Base-by-base conservation (phyloP, 2,329 filamentous ascomycete species). In the Cercospora janseana region DNA sequence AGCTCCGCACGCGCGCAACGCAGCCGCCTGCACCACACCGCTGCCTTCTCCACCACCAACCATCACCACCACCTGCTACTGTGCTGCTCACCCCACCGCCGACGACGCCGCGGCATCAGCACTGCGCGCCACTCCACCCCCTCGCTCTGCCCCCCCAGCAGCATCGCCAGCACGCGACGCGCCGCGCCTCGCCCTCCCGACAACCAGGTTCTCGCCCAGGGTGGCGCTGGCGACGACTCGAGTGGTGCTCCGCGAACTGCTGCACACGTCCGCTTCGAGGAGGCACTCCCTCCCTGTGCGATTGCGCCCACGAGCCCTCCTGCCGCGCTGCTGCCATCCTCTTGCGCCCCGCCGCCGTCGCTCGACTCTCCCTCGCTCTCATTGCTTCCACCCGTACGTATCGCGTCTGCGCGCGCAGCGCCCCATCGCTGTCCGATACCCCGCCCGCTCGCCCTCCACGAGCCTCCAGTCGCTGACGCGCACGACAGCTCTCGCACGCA, bases 241-340 rank as follows among this genome's bases (percentile, higher is more conserved):
- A 48, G 24, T 44, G 42, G 29, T 32, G 21, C 46, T 46, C 53
- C 49, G 46, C 53, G 49, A 56, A 49, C 50, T 49, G 26, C 54
- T 63, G 60, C 60, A 58, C 56, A 50, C 54, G 50, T 53, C 51
- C 59, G 50, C 41, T 57, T 60, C 41, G 49, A 48, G n/a, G n/a
- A n/a, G 50, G 38, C 44, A 46, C 46, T 42, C 29, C 43, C 48
- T 47, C 35, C 37, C 56, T 53, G 54, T 54, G 48, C 58, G 34
- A 54, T 35, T 52, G 48, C 51, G 51, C 55, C 59, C 57, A 59
- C 60, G 57, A 60, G 53, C 53, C 54, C 46, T 45, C 46, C 28
- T 38, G 24, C 35, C 46, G 46, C 50, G 49, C 49, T 37, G 43
- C 47, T 40, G 50, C 38, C 35, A 35, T 37, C 41, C 46, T 44